Evolutionary conservation across 108 stramenopile genomes (phyloP).

Genomic region (Fragilariopsis cylindrus): DNA sequence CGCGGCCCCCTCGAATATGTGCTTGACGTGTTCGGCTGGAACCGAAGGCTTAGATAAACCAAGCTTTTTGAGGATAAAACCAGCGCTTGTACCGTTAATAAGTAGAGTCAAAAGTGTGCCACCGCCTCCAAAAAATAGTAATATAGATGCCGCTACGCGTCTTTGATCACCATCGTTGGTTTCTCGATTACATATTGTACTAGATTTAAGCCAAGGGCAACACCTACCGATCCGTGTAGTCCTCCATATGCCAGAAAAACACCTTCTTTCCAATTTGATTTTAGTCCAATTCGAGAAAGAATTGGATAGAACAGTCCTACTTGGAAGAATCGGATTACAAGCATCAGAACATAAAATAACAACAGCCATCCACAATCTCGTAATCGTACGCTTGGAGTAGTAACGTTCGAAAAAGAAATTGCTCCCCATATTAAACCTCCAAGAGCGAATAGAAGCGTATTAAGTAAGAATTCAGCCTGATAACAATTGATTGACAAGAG

Average conservation of each 20-base stretch:
- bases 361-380: slow-evolving; percentile 55
- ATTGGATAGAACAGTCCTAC: slow-evolving; percentile 55
- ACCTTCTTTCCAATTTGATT: slow-evolving; percentile 29
- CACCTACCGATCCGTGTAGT: slow-evolving; percentile 62
- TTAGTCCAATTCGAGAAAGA: slow-evolving; percentile 39
- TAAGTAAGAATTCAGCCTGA: slow-evolving; percentile 55
- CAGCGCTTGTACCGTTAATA: slow-evolving; percentile 18
- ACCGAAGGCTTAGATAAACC: slow-evolving; percentile 1
- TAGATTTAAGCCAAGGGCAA: slow-evolving; percentile 54
- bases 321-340: slow-evolving; percentile 46
- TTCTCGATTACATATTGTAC: neutral
- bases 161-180: neutral
- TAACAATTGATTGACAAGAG: too few relatives aligned
- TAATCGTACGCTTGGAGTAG: slow-evolving; percentile 21
- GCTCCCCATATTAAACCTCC: slow-evolving; percentile 65
- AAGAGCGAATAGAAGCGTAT: slow-evolving; percentile 79
- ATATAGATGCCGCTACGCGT: neutral
- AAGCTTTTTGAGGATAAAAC: neutral
- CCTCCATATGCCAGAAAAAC: slow-evolving; percentile 56
- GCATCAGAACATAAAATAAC: slow-evolving; percentile 39
- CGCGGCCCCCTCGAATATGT: neutral
- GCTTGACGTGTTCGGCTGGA: neutral
- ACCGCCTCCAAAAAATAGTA: slow-evolving; percentile 19
- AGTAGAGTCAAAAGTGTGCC: slow-evolving; percentile 23
- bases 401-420: slow-evolving; percentile 13